Base-by-base conservation (phyloP, 2,329 filamentous ascomycete species). In the Fusarium falciforme region DNA sequence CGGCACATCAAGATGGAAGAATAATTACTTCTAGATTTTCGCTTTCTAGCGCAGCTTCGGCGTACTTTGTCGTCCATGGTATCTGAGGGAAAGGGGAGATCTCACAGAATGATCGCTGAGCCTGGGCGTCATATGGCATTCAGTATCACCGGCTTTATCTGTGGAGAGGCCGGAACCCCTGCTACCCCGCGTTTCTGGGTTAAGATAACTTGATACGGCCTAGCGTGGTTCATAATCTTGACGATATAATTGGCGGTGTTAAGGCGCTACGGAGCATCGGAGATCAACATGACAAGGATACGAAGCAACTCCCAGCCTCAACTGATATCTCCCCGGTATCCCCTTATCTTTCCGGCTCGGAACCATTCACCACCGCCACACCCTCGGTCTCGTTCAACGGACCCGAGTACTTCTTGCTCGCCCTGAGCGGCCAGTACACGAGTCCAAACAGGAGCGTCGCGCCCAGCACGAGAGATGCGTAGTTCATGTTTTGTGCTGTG, bases 341-440 rank as follows among this genome's bases (percentile, higher is more conserved):
- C 22, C 6, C 52, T 55, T 55, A 55, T 55, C 52, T 55, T 55
- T 52, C 47, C 47, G 47, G 6, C 9, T 52, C 47, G 10, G 47
- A 52, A 29, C 2, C 5, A 22, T 61, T 20, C 35, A n/a, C 36
- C 42, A 25, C 67, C 25, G 47, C 47, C 4, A 71, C 38, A 11
- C 44, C 61, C 25, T 68, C 65, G n/a, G 55, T 68, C 38, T 64
- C 66, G 20, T 59, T n/a, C 27, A 75, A 33, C 6, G 73, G 68
- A 3, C 74, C 74, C 14, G 52, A n/a, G 17, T 72, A 77, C 6
- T 65, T 64, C 55, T 60, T 70, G 6, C 66, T 68, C 3, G 60
- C 75, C 17, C 66, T 47, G 5, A 76, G 36, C 1, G 67, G 64
- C 74, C 72, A 77, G 17, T 77, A 74, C 1, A 74, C 11, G 10